Evolutionary conservation across 75 land plant species (phyloP), one percentile per base, ranked within the genome.

Genomic region (Picea sitchensis): DNA sequence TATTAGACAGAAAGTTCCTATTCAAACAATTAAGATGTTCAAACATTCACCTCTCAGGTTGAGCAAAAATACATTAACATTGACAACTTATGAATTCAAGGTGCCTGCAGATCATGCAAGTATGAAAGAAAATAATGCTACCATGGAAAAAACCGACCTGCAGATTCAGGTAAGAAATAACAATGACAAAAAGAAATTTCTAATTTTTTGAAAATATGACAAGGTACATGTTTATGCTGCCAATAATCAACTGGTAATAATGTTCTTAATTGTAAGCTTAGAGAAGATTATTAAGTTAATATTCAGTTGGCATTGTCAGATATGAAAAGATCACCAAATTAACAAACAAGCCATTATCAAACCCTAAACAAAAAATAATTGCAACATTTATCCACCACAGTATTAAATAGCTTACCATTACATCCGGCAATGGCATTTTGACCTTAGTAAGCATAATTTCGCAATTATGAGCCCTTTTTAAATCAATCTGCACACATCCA

Each of bases 391-490:
- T 71, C 51, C 18, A 69, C 1, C 44, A 0, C 38, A 47, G 21
- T 71, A 41, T 20, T 71, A 0, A 44, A 54, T 18, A 78, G 18
- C 85, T 86, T 91, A 92, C 95, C 92, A 92, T 84, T 78, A 92
- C 74, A 80, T 91, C 95, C 32, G 93, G 80, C 67, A 91, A 76
- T 17, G 95, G 95, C 87, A 92, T 92, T 82, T 91, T 92, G 62
- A 92, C 95, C 80, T 92, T 92, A 62, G 93, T 88, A 26, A 92
- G 89, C 95, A 92, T 92, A 38, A 92, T 92, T 77, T 92, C 93
- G 76, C 89, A 87, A 78, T 92, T 92, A 79, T 93, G 85, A 12
- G 93, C 93, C 76, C 93, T 81, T 77, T 88, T 89, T 61, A 91
- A 41, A 61, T 93, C 95, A 85, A 93, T 76, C 95, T 92, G 78